These are phyloP conservation scores for Colletotrichum endophyticum DNA, from an alignment of 2,329 filamentous ascomycete species.

Conservation along the genomic window DNA sequence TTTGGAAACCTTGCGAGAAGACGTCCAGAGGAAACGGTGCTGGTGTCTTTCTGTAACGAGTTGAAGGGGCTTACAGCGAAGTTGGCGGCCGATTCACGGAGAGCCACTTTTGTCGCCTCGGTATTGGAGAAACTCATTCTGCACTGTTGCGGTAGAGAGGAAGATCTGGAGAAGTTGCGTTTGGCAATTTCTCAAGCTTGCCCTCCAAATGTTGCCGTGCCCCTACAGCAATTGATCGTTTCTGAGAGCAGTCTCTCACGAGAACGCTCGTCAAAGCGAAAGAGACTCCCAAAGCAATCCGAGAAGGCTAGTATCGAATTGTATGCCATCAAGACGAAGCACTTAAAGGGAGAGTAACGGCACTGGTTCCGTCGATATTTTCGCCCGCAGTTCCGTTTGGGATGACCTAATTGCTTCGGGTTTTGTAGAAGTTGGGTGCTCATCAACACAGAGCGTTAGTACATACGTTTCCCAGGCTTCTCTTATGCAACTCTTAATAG, in stretches of 20 bases:
- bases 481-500: too few relatives aligned
- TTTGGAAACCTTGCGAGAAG: neutral
- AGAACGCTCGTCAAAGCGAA: too few relatives aligned
- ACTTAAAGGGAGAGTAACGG: too few relatives aligned
- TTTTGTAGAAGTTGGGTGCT: too few relatives aligned
- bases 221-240: neutral
- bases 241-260: neutral
- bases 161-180: fast-evolving
- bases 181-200: neutral
- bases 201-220: neutral
- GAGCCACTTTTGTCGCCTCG: fast-evolving
- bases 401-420: too few relatives aligned
- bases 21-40: neutral
- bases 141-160: neutral
- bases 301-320: too few relatives aligned
- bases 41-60: neutral
- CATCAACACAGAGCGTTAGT: too few relatives aligned
- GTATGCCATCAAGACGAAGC: too few relatives aligned
- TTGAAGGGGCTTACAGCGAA: neutral
- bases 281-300: too few relatives aligned
- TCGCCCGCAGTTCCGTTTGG: too few relatives aligned
- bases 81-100: fast-evolving
- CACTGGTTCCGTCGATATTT: too few relatives aligned
- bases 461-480: too few relatives aligned
- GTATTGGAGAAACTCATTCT: fast-evolving